Conservation (phyloP, 805 yeast species). For the Monosporozyma yasuniensis region DNA sequence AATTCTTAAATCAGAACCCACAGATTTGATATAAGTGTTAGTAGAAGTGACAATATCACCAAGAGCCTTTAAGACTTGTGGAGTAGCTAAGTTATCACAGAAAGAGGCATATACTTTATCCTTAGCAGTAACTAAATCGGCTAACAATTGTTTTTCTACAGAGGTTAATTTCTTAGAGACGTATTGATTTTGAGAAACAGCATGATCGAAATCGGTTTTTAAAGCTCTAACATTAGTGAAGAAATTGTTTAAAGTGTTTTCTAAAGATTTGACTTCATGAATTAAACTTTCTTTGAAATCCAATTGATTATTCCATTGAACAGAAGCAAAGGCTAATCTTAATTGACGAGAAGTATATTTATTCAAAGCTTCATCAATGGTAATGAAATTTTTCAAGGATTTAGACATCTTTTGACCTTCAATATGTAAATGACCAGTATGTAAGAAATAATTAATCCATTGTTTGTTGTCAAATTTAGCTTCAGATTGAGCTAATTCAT, state of each 20-base stretch:
- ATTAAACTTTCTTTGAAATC: slow-evolving; percentile 83
- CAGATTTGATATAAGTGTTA: slow-evolving; percentile 62
- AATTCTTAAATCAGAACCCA: slow-evolving; percentile 43
- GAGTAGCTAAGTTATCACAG: slow-evolving; percentile 82
- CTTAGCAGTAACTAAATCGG: slow-evolving; percentile 44
- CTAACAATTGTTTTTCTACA: slow-evolving; percentile 47
- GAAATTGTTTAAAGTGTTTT: slow-evolving; percentile 68
- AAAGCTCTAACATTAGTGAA: slow-evolving; percentile 84
- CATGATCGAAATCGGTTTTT: slow-evolving; percentile 52
- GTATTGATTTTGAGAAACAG: slow-evolving; percentile 29
- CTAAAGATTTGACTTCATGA: slow-evolving; percentile 67
- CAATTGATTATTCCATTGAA: slow-evolving; percentile 85
- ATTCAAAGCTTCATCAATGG: slow-evolving; percentile 80
- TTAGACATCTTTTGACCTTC: slow-evolving; percentile 99
- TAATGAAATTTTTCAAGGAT: slow-evolving; percentile 87
- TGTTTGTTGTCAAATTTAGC: slow-evolving; percentile 83
- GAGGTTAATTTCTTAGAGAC: slow-evolving; percentile 54
- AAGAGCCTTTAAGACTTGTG: slow-evolving; percentile 57
- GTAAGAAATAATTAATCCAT: slow-evolving; percentile 96
- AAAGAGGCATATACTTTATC: slow-evolving; percentile 62
- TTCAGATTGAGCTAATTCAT: slow-evolving; percentile 94
- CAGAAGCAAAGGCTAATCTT: slow-evolving; percentile 82
- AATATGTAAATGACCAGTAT: slow-evolving; percentile 94
- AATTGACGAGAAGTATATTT: slow-evolving; percentile 71
- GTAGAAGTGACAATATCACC: slow-evolving; percentile 60